phyloP scores from a whole-genome alignment of 768 basidiomycete species.

The Tephrocybe sp. region DNA sequence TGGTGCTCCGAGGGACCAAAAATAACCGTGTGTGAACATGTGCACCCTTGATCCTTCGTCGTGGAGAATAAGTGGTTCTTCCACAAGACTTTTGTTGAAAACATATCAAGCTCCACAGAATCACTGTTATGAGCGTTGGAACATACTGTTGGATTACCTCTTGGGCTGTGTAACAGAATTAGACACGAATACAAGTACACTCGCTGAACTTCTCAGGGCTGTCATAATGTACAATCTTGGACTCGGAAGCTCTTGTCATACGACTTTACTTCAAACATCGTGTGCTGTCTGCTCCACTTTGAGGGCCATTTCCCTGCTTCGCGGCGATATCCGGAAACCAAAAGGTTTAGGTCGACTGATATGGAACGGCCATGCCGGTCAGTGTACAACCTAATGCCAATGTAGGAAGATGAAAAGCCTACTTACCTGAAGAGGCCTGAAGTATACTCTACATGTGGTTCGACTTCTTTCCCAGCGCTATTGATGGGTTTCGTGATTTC shows the following conservation, averaged over 20 bases:
- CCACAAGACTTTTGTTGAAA: background rate
- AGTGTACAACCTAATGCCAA: background rate
- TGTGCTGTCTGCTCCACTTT: constrained; percentile 8
- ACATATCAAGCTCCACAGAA: background rate
- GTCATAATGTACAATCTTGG: no score
- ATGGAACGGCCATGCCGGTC: background rate
- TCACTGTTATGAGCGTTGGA: background rate
- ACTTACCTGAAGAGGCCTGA: constrained; percentile 12
- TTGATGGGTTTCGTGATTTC: constrained; percentile 3
- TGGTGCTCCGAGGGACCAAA: background rate
- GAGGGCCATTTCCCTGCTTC: constrained; percentile 1
- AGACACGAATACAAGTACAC: background rate
- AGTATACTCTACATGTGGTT: constrained; percentile 9
- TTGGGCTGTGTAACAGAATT: no score
- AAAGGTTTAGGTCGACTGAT: constrained; percentile 11
- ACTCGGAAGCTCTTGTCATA: background rate
- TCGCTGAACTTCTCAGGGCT: background rate
- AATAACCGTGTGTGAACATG: background rate
- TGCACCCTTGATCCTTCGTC: no score
- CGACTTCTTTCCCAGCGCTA: constrained; percentile 3
- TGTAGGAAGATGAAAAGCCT: background rate
- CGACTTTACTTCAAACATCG: background rate
- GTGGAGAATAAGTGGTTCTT: background rate
- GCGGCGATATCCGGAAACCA: constrained; percentile 5
- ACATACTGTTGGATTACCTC: background rate